Evolutionary conservation across 805 yeast species (phyloP).

Genomic region (Saturnispora galanensis): DNA sequence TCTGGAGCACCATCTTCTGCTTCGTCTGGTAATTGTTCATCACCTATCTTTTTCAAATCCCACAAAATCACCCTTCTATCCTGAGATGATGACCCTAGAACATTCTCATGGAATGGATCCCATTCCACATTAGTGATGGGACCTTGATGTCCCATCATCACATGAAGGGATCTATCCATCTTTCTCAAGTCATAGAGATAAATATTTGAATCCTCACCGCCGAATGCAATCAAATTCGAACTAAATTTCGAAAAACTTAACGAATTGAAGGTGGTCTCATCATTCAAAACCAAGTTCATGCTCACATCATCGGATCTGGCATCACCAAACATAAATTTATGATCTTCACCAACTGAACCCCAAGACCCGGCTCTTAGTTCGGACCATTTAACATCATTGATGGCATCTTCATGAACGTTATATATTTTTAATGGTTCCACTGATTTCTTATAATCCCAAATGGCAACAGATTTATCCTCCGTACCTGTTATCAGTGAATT

Average conservation of each 20-base stretch:
- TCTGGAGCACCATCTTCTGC: conserved; percentile 90
- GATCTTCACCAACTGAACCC: conserved; percentile 72
- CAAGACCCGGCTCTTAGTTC: conserved; percentile 38
- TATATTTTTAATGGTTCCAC: conserved; percentile 25
- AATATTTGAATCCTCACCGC: conserved; percentile 58
- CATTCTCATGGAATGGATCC: conserved; percentile 68
- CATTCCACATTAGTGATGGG: conserved; percentile 66
- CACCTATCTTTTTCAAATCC: conserved; percentile 75
- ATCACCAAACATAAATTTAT: conserved; percentile 45
- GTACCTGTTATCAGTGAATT: conserved; percentile 52
- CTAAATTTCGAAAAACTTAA: conserved; percentile 59
- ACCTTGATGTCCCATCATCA: conserved; percentile 74
- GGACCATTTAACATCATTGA: conserved; percentile 74
- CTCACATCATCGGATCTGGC: conserved; percentile 27
- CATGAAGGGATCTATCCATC: conserved; percentile 39
- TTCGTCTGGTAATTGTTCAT: conserved; percentile 78
- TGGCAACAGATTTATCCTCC: conserved; percentile 55
- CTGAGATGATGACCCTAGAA: conserved; percentile 65
- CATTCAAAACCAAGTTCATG: conserved; percentile 21
- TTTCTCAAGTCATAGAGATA: conserved; percentile 54
- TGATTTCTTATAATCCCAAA: conserved; percentile 41
- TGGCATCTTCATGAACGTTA: conserved; percentile 43
- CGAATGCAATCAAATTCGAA: conserved; percentile 51
- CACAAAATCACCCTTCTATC: conserved; percentile 74
- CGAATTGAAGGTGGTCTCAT: conserved; percentile 41